Base-by-base conservation (phyloP, 2,329 filamentous ascomycete species). In the Pseudopyricularia javanii region DNA sequence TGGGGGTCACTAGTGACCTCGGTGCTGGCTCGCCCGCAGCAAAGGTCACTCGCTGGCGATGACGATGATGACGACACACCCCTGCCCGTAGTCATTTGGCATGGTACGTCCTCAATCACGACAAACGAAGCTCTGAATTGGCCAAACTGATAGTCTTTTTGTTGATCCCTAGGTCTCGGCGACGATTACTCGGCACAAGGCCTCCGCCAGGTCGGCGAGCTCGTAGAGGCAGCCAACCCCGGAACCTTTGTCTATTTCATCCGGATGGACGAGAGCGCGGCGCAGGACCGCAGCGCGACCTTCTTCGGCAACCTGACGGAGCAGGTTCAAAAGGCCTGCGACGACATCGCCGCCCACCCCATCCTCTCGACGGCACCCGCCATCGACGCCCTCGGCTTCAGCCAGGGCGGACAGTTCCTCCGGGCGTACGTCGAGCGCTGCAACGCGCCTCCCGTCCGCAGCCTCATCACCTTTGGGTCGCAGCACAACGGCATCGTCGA, bases 361-460 rank as follows among this genome's bases (percentile, higher is more conserved):
- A 87, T 95, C 66, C 79, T 96, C 15, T 85, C 85, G 54, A 87
- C 85, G 7, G 87, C 88, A 0, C 86, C 87, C 0, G 88, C 85
- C 57, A 76, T 96, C 64, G 93, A 97, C 68, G 91, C 91, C 33
- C 72, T 98, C 34, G 93, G 93, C 28, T 96, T 98, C 74, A 93
- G 87, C 14, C 93, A 98, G 68, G 93, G 93, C 57, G 93, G 93
- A 1, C 88, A 95, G 66, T 96, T 98, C 72, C 78, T 98, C n/a
- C 83, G 93, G 55, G 93, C 79, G 24, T 91, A 95, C 66, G 74
- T 95, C 58, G 83, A 98, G 74, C 80, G 88, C 45, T 98, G 93
- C 74, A 93, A 90, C 66, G 63, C 61, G 33, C 84, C 89, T 0
- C 83, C 80, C 4, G 79, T 95, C 12, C 79, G 82, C 58, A 91